Base-by-base conservation (phyloP, 1,139 yeast species). In the Scheffersomyces segobiensis region DNA sequence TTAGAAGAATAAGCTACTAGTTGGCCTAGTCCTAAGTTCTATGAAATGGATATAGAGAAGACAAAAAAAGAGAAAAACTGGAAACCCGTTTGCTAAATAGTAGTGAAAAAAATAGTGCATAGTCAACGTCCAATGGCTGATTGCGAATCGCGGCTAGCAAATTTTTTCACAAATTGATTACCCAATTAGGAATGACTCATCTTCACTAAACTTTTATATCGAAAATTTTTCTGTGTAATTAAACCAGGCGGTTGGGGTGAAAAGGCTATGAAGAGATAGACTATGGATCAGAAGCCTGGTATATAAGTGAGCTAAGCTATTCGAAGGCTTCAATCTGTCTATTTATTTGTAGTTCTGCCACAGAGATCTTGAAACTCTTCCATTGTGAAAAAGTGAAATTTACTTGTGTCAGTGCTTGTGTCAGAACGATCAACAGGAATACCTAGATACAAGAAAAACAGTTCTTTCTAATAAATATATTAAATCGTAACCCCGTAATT, bases 71-170 rank as follows among this genome's bases (percentile, higher is more conserved):
- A n/a, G 58, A 54, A 58, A 57, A 56, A 39, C 42, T 57, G 42
- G 39, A 46, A 46, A 49, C 24, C n/a, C 14, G 17, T 32, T 32
- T 14, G 42, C 42, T 32, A 32, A 32, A 32, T 32, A 32, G 42
- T 32, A 32, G 42, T 32, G 42, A 32, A 32, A 32, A 32, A 32
- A 32, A 32, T 32, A 10, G 42, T 32, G 42, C 42, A 32, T 32
- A 24, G 18, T n/a, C 52, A 19, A 21, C 52, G 52, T 24, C 42
- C 46, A 57, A 46, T 56, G 49, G 53, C 70, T 67, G 78, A 75
- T 76, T 67, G 71, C 74, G 76, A 72, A 74, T 75, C 80, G 81
- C 80, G 81, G 75, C 69, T 74, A 75, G 67, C 61, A 66, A 66
- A 63, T 61, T 67, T 67, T 65, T 58, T 56, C 58, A 56, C 53